These are phyloP conservation scores for Leccinellum luteum DNA, from an alignment of 768 basidiomycete species.

Conservation along the genomic window DNA sequence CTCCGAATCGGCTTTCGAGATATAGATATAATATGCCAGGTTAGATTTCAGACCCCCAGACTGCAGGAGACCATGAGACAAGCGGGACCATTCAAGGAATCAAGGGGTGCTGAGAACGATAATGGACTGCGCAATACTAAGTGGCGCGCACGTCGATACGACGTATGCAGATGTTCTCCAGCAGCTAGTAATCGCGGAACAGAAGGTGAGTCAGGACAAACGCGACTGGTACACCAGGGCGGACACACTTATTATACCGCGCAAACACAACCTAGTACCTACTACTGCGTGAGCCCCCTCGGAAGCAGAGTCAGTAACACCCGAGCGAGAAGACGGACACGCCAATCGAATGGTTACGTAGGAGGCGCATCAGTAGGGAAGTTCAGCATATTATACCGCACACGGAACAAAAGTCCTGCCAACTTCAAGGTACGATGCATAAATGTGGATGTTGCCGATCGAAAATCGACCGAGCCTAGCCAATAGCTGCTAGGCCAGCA, in stretches of 20 bases:
- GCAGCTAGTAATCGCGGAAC: neutral
- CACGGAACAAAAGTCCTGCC: neutral
- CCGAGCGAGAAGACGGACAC: too few species aligned
- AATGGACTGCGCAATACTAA: neutral
- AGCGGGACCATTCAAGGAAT: neutral
- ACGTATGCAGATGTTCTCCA: neutral
- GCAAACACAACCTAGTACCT: too few species aligned
- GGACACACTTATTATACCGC: neutral
- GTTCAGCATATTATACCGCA: neutral
- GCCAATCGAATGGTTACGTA: neutral
- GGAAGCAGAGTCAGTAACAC: neutral
- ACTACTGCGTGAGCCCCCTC: too few species aligned
- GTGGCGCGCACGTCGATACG: neutral
- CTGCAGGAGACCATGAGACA: neutral
- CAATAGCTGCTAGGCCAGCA: too few species aligned
- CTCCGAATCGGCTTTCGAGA: slow-evolving; percentile 56
- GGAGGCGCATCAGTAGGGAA: neutral
- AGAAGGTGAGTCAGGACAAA: neutral
- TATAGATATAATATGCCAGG: slow-evolving; percentile 34
- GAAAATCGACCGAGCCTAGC: too few species aligned
- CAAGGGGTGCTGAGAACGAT: neutral
- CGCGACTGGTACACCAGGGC: neutral
- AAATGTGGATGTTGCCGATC: too few species aligned
- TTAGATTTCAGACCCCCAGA: neutral
- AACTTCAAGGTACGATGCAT: too few species aligned